Conservation (phyloP, 192 early-diverging fungal species). For the Mortierella claussenii region DNA sequence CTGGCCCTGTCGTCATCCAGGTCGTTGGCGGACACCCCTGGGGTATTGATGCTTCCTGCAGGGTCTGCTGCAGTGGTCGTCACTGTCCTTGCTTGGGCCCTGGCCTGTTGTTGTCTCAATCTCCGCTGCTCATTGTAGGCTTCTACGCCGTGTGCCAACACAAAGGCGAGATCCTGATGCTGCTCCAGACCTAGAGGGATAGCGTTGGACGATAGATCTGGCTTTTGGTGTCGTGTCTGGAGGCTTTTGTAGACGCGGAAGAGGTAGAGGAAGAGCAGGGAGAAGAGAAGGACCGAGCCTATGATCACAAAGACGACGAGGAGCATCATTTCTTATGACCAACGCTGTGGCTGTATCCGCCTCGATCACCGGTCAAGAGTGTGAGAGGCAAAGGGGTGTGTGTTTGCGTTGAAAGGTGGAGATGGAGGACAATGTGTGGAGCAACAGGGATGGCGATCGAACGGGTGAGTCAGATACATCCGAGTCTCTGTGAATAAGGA, state of each 20-base stretch:
- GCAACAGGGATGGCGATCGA: too few species aligned
- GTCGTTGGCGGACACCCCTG: too few species aligned
- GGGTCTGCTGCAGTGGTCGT: neutral
- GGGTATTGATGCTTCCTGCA: neutral
- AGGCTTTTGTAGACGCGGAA: slow-evolving; percentile 23
- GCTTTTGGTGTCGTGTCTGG: slow-evolving; percentile 17
- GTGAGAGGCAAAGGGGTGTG: too few species aligned
- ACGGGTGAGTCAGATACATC: too few species aligned
- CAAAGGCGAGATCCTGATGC: slow-evolving; percentile 35
- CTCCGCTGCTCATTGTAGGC: slow-evolving; percentile 35
- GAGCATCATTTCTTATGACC: slow-evolving; percentile 1
- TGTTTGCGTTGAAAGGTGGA: too few species aligned
- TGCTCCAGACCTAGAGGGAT: slow-evolving; percentile 16
- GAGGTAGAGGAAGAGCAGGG: slow-evolving; percentile 10
- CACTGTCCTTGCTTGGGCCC: neutral
- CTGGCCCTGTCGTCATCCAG: neutral
- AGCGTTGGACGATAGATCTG: neutral
- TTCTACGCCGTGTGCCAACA: slow-evolving; percentile 36
- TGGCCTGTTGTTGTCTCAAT: slow-evolving; percentile 2
- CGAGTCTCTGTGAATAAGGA: too few species aligned
- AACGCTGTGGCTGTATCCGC: too few species aligned
- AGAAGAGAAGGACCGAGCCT: slow-evolving; percentile 11
- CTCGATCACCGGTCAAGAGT: too few species aligned
- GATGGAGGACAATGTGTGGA: too few species aligned
- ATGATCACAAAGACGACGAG: slow-evolving; percentile 6